Evolutionary conservation across 2,329 filamentous ascomycete species (phyloP).

Genomic region (Cercospora sesami): DNA sequence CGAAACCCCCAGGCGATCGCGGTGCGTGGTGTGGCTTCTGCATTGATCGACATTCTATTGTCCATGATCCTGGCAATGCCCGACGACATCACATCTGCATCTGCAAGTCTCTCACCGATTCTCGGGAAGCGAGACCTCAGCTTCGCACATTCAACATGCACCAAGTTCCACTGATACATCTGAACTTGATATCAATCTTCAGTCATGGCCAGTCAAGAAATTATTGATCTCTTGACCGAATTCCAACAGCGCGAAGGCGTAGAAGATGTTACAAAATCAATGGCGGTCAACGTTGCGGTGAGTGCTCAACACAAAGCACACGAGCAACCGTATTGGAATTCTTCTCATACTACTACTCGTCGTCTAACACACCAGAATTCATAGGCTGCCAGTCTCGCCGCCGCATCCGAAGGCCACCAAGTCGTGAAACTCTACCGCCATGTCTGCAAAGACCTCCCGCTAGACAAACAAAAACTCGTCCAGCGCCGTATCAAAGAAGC

Average conservation of each 20-base stretch:
- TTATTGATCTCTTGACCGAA: conserved; percentile 6
- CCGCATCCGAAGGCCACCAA: conserved; percentile 19
- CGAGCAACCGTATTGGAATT: too few relatives aligned
- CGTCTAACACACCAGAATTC: background rate
- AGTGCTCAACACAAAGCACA: background rate
- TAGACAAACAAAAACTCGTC: conserved; percentile 16
- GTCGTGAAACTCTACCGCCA: conserved; percentile 21
- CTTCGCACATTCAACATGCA: background rate
- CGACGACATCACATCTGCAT: conserved; percentile 2
- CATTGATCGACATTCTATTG: background rate
- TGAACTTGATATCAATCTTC: background rate
- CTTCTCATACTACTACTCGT: background rate
- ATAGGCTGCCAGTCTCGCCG: conserved; percentile 16
- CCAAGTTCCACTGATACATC: background rate
- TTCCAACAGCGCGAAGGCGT: conserved; percentile 11
- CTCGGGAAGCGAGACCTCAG: background rate
- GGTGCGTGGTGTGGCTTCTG: background rate
- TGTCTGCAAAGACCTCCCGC: conserved; percentile 10
- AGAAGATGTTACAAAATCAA: conserved; percentile 6
- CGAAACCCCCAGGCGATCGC: background rate
- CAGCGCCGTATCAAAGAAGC: conserved; percentile 23
- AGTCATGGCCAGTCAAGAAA: background rate
- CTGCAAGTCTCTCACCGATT: background rate
- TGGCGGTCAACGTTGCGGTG: conserved; percentile 5
- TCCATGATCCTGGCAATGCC: background rate